Percentiles rank a stretch among this genome's conserved stretches.
Evolutionary conservation across 495 filamentous ascomycete genomes (phyloP).

Genomic region (Barbatosphaeria neglecta): DNA sequence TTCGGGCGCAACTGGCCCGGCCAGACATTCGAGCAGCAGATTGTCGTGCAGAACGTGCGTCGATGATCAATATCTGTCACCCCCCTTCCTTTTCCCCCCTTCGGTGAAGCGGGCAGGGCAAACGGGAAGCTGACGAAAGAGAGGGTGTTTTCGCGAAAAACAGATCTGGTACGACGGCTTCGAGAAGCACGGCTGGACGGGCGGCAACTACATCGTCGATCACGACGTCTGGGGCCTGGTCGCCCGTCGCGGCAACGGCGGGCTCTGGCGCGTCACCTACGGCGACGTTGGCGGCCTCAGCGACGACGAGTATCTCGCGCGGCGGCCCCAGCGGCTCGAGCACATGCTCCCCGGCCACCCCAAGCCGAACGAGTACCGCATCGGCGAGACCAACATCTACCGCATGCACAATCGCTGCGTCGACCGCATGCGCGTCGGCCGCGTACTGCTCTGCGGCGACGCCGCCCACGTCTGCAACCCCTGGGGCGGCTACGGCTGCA

Average conservation of each 20-base stretch:
- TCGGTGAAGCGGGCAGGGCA: slow-evolving; percentile 14
- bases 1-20: slow-evolving; percentile 45
- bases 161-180: slow-evolving; percentile 25
- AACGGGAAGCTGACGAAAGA: no score
- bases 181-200: slow-evolving; percentile 15
- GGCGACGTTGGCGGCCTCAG: slow-evolving; percentile 34
- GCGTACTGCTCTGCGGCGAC: slow-evolving; percentile 43
- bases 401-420: slow-evolving; percentile 44
- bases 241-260: slow-evolving; percentile 40
- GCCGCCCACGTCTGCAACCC: slow-evolving; percentile 43
- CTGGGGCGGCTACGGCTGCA: slow-evolving; percentile 42
- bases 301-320: slow-evolving; percentile 30
- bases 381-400: slow-evolving; percentile 39
- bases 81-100: slow-evolving; percentile 10
- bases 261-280: slow-evolving; percentile 46
- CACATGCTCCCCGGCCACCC: slow-evolving; percentile 42
- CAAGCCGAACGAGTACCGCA: slow-evolving; percentile 36
- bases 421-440: slow-evolving; percentile 34
- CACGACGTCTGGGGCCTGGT: slow-evolving; percentile 36
- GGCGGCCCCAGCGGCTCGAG: slow-evolving; percentile 36
- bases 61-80: no score
- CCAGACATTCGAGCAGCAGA: slow-evolving; percentile 45
- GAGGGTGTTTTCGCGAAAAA: no score
- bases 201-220: slow-evolving; percentile 8
- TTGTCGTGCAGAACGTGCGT: slow-evolving; percentile 47